A percentile compares a stretch with the other conserved stretches of the same genome.
Conservation (phyloP, 2,329 filamentous ascomycete species). For the Nothophaeocryptopus gaeumannii region DNA sequence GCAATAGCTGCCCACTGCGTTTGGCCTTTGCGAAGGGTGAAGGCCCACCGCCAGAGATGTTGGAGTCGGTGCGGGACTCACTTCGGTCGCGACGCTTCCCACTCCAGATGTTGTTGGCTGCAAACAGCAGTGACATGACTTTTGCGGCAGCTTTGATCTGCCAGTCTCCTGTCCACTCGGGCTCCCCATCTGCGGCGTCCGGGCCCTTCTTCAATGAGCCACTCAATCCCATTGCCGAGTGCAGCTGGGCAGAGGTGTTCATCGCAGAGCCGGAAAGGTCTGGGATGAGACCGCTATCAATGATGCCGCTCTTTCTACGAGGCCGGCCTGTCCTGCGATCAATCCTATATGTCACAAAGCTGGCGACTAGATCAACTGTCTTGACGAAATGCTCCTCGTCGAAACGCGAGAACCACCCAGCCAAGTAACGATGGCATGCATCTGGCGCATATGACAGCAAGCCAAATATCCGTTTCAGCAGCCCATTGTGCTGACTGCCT, state of each 20-base stretch:
- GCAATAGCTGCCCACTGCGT: conserved; percentile 61
- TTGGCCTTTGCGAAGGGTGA: conserved; percentile 30
- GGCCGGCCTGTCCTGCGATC: conserved; percentile 68
- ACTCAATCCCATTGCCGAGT: conserved; percentile 67
- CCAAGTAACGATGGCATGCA: conserved; percentile 72
- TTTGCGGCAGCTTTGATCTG: conserved; percentile 78
- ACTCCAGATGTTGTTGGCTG: conserved; percentile 65
- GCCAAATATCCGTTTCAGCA: conserved; percentile 81
- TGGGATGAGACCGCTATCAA: conserved; percentile 68
- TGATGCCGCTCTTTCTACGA: conserved; percentile 54
- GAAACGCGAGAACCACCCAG: conserved; percentile 74
- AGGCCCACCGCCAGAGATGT: conserved; percentile 28
- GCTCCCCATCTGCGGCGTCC: conserved; percentile 53
- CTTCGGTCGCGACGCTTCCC: conserved; percentile 20
- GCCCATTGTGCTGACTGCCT: conserved; percentile 71
- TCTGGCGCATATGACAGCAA: conserved; percentile 72
- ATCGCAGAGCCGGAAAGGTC: conserved; percentile 65
- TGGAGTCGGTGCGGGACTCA: conserved; percentile 12
- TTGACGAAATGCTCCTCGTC: conserved; percentile 65
- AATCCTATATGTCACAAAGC: conserved; percentile 79
- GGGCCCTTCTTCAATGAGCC: conserved; percentile 47
- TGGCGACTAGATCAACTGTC: conserved; percentile 71
- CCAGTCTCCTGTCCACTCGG: conserved; percentile 78
- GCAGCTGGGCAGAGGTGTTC: conserved; percentile 64
- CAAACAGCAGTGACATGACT: conserved; percentile 76